Conservation (phyloP, 305 asterid species). For the Salvia sclarea region DNA sequence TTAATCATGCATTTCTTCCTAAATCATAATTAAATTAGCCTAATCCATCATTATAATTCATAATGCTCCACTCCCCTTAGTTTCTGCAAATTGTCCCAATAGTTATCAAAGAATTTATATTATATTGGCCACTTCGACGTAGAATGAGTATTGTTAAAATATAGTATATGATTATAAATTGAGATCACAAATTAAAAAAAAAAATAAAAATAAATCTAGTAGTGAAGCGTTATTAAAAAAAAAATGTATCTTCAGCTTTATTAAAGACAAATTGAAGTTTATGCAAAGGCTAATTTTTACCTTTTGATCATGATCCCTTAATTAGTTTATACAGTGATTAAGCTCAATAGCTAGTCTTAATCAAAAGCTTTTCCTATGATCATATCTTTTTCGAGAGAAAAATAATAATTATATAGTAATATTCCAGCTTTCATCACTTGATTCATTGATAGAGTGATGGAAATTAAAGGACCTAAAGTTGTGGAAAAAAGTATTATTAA, state of each 20-base stretch:
- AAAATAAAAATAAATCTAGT: too few relatives aligned
- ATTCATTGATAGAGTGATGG: background rate
- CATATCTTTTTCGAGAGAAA: background rate
- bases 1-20: slow-evolving; percentile 16
- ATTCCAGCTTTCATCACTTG: background rate
- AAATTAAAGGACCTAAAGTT: background rate
- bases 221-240: too few relatives aligned
- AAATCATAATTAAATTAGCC: slow-evolving; percentile 17
- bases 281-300: background rate
- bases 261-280: background rate
- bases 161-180: too few relatives aligned
- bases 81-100: slow-evolving; percentile 1
- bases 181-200: too few relatives aligned
- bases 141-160: too few relatives aligned
- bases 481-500: background rate
- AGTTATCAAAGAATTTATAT: background rate
- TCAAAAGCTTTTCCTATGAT: background rate
- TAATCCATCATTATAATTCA: slow-evolving; percentile 21
- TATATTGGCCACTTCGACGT: background rate
- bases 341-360: background rate
- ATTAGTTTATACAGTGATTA: background rate
- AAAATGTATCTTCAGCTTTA: too few relatives aligned
- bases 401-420: background rate
- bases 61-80: slow-evolving; percentile 15
- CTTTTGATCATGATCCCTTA: background rate